Evolutionary conservation across 208 protist species (phyloP).

Genomic region (Herpetomonas muscarum): DNA sequence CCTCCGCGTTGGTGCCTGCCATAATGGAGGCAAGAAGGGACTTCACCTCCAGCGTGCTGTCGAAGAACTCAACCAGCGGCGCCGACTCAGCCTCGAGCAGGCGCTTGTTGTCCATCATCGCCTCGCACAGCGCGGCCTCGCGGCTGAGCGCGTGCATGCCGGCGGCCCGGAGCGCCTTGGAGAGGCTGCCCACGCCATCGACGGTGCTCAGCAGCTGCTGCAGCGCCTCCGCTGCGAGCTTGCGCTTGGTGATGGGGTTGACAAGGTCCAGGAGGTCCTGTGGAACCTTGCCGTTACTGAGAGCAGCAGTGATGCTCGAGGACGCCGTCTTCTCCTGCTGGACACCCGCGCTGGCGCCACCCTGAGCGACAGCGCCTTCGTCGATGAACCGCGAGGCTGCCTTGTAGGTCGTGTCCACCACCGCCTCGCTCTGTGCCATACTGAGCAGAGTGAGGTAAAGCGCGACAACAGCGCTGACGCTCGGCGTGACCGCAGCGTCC

Average conservation of each 20-base stretch:
- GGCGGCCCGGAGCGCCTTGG: slow-evolving; percentile 26
- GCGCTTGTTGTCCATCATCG: slow-evolving; percentile 46
- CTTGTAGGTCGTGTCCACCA: slow-evolving; percentile 15
- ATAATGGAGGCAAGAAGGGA: slow-evolving; percentile 57
- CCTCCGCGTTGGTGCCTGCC: slow-evolving; percentile 30
- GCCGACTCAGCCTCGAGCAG: slow-evolving; percentile 43
- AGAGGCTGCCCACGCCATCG: slow-evolving; percentile 20
- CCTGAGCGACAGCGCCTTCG: slow-evolving; percentile 20
- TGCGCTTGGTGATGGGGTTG: slow-evolving; percentile 34
- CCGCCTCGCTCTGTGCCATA: slow-evolving; percentile 24
- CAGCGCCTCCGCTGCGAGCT: slow-evolving; percentile 31
- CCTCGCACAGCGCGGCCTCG: slow-evolving; percentile 64
- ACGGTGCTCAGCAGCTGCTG: slow-evolving; percentile 17
- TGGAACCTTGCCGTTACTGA: background rate
- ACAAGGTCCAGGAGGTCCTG: slow-evolving; percentile 11
- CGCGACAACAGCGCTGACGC: slow-evolving; percentile 64
- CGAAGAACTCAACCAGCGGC: slow-evolving; percentile 43
- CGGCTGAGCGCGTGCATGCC: slow-evolving; percentile 44
- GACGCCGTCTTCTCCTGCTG: background rate
- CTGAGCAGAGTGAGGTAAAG: slow-evolving; percentile 62
- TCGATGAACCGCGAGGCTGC: slow-evolving; percentile 27
- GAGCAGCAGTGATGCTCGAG: background rate
- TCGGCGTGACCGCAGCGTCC: slow-evolving; percentile 50
- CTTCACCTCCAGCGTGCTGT: slow-evolving; percentile 64
- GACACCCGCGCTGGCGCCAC: background rate